phyloP scores from a whole-genome alignment of 352 stramenopile species.

The Globisporangium radiosum region DNA sequence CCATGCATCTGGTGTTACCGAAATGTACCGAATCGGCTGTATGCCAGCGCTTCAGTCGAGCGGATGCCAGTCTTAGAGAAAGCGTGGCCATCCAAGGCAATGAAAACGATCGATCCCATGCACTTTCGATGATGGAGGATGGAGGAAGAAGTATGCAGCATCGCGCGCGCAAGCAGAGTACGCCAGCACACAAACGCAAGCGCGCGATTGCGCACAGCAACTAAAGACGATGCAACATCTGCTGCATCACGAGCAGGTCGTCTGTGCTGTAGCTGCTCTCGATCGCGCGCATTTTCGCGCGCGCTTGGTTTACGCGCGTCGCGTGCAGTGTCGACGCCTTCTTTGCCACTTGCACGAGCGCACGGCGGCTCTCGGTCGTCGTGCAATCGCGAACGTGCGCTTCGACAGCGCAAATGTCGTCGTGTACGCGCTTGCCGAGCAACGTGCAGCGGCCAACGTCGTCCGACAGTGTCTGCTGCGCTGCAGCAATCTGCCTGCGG shows the following conservation, averaged over 20 bases:
- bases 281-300: constrained; percentile 19
- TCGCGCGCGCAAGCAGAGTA: background rate
- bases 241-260: constrained; percentile 25
- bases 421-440: background rate
- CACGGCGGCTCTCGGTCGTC: constrained; percentile 10
- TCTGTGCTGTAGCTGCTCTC: constrained; percentile 30
- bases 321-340: constrained; percentile 11
- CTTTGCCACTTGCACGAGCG: constrained; percentile 15
- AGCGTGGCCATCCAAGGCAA: too few species aligned
- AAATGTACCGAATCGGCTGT: too few species aligned
- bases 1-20: too few species aligned
- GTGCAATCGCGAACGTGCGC: background rate
- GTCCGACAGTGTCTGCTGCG: constrained; percentile 4
- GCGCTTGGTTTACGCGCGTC: constrained; percentile 13
- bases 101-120: too few species aligned
- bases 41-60: too few species aligned
- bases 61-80: too few species aligned
- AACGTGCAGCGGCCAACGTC: background rate
- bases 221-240: constrained; percentile 21
- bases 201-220: too few species aligned
- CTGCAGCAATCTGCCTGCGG: background rate
- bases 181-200: constrained; percentile 2
- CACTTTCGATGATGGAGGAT: too few species aligned
- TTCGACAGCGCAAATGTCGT: background rate
- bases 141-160: too few species aligned